Percentiles rank a stretch among this genome's conserved stretches.
These are phyloP conservation scores for Pseudogymnoascus destructans DNA, from an alignment of 2,329 filamentous ascomycete species.

Conservation along the genomic window DNA sequence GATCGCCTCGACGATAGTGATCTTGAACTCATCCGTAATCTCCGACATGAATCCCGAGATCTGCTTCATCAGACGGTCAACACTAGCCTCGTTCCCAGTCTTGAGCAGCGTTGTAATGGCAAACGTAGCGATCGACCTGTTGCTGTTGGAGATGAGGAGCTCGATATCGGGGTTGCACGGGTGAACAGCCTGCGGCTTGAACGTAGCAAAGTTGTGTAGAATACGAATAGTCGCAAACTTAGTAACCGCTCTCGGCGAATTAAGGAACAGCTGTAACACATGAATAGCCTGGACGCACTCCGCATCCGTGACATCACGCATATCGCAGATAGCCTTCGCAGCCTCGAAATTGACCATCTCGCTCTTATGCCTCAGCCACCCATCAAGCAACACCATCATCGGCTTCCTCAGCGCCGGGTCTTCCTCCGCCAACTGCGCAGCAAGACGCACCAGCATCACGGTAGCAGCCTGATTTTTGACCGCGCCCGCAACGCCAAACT, in stretches of 20 bases:
- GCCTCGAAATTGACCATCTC: constrained; percentile 99
- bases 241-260: constrained; percentile 85
- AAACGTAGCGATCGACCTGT: constrained; percentile 94
- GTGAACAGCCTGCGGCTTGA: constrained; percentile 87
- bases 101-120: constrained; percentile 96
- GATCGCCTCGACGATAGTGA: constrained; percentile 98
- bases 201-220: constrained; percentile 88
- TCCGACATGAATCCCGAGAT: constrained; percentile 98
- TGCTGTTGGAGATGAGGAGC: constrained; percentile 88
- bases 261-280: constrained; percentile 91
- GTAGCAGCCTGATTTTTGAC: constrained; percentile 91
- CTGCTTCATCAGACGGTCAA: constrained; percentile 96
- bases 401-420: constrained; percentile 78
- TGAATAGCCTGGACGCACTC: constrained; percentile 90
- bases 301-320: constrained; percentile 82
- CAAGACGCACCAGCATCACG: constrained; percentile 82
- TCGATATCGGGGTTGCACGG: constrained; percentile 97
- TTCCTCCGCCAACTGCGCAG: constrained; percentile 87
- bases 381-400: constrained; percentile 94
- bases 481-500: constrained; percentile 81
- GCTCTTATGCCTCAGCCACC: constrained; percentile 95
- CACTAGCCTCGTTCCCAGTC: constrained; percentile 94
- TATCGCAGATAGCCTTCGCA: constrained; percentile 92
- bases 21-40: constrained; percentile 99
- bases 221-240: constrained; percentile 97